Percentiles rank a stretch among this genome's conserved stretches.
These are phyloP conservation scores for Hygrophorus russula DNA, from an alignment of 768 basidiomycete species.

Conservation along the genomic window DNA sequence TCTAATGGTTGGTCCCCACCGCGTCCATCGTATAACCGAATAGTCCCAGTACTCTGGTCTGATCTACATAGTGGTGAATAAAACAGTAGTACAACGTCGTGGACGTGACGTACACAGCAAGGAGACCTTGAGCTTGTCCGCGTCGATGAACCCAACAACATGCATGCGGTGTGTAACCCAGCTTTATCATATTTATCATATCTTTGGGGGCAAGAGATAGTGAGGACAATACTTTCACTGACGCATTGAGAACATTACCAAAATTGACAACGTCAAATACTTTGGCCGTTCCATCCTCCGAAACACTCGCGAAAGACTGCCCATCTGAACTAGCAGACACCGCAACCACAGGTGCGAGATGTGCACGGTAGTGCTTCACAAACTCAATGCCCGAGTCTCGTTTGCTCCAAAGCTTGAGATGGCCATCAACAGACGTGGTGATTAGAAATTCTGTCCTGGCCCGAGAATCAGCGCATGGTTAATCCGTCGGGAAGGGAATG, in stretches of 20 bases:
- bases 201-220: conserved; percentile 34
- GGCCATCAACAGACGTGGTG: conserved; percentile 91
- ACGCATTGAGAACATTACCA: conserved; percentile 41
- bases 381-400: conserved; percentile 94
- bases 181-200: conserved; percentile 97
- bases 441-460: conserved; percentile 84
- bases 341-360: conserved; percentile 64
- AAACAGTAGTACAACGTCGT: background rate
- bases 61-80: conserved; percentile 38
- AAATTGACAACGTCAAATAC: conserved; percentile 98
- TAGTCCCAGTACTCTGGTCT: conserved; percentile 60
- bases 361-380: conserved; percentile 95
- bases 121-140: conserved; percentile 76
- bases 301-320: conserved; percentile 81
- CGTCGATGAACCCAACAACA: conserved; percentile 94
- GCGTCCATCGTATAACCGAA: conserved; percentile 88
- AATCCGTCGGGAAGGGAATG: background rate
- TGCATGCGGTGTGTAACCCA: conserved; percentile 74
- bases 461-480: background rate
- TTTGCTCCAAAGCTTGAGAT: conserved; percentile 99
- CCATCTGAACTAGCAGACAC: conserved; percentile 89
- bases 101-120: conserved; percentile 64
- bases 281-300: conserved; percentile 86
- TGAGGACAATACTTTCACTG: background rate
- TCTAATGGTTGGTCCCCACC: conserved; percentile 73